A percentile compares a stretch with the other conserved stretches of the same genome.
phyloP scores from a whole-genome alignment of 139 green algal species.

The Ostreobium quekettii region DNA sequence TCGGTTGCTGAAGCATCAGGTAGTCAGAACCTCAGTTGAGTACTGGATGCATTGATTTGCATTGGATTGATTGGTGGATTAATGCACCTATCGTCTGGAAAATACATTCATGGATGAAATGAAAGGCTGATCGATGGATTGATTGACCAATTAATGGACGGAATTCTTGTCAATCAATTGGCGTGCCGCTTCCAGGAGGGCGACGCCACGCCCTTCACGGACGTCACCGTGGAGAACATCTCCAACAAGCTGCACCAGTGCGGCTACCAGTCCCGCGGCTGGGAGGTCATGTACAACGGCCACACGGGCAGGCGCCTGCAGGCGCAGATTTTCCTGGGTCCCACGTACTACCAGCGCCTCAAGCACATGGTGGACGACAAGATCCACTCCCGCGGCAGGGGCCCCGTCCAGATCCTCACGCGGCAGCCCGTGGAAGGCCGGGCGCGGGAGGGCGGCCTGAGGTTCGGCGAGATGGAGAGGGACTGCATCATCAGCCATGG shows the following conservation, averaged over 20 bases:
- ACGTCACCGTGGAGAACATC: conserved; percentile 93
- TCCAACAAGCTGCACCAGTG: conserved; percentile 73
- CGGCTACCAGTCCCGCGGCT: conserved; percentile 70
- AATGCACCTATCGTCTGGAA: no score
- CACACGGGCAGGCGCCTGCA: conserved; percentile 72
- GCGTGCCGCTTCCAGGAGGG: conserved; percentile 77
- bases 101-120: no score
- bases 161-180: conserved; percentile 34
- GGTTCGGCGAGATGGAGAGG: conserved; percentile 97
- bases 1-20: no score
- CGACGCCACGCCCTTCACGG: conserved; percentile 96
- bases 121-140: no score
- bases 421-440: conserved; percentile 93
- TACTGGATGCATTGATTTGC: background rate
- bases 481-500: conserved; percentile 96
- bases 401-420: conserved; percentile 89
- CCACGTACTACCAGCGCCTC: conserved; percentile 98
- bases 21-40: background rate
- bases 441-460: conserved; percentile 87
- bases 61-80: no score
- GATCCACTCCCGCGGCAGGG: conserved; percentile 81
- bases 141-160: no score
- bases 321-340: conserved; percentile 88
- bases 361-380: conserved; percentile 99
- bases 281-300: conserved; percentile 95